Base-by-base conservation (phyloP, 164 flowering plant species). In the Cinnamomum chago region DNA sequence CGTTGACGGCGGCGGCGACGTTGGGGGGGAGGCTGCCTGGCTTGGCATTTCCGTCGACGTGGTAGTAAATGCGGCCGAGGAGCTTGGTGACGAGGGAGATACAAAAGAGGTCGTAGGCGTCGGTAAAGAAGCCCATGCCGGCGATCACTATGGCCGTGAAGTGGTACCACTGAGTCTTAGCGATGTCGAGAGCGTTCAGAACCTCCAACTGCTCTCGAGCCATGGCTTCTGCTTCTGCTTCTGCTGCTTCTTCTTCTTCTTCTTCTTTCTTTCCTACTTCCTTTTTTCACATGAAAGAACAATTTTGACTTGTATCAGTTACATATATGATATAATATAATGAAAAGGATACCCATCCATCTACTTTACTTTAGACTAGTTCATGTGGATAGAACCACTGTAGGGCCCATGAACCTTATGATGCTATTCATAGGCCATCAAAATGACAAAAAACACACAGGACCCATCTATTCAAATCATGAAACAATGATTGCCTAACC, bases 41-140 rank as follows among this genome's bases (percentile, higher is more conserved):
- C 51, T 74, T 79, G 3, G 24, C 3, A 17, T 72, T 9, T 22
- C 74, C 78, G 0, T 51, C 69, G 14, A 23, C 74, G 47, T 58
- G 55, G 78, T 85, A 85, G 76, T 85, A 85, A 24, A 85, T 74
- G 17, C 87, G 85, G 65, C 87, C 87, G 20, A 85, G 83, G 14
- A 84, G 70, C 62, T 82, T 84, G 55, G 82, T 83, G 58, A 83
- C 82, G 9, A 92, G 88, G 22, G 97, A 92, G 70, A 92, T 85
- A 86, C 97, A 90, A 82, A 92, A 92, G 62, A 92, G 90, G 68
- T 92, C 97, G 50, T 92, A 92, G 12, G 97, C 95, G 68, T 92
- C 97, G 0, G 97, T 92, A 89, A 92, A 92, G 81, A 92, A 92
- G 2, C 97, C 97, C 97, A 92, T 92, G 25, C 97, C 97, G 14